phyloP scores from a whole-genome alignment of 1,284 basidiomycete species.

The Porodaedalea pini region DNA sequence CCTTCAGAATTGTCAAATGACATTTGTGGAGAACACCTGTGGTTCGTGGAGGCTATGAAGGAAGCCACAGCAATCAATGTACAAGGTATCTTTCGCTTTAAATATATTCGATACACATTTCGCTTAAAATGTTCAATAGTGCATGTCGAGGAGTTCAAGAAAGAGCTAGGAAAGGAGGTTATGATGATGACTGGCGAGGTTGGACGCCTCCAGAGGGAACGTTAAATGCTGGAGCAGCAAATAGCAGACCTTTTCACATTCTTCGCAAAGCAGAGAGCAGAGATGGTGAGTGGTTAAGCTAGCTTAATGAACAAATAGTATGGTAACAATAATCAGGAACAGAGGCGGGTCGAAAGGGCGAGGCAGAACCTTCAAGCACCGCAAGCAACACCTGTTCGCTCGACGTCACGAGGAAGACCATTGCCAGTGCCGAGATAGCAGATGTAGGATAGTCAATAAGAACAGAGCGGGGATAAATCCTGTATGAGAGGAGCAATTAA shows the following conservation, averaged over 20 bases:
- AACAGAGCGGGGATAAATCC: neutral
- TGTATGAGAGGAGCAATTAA: neutral
- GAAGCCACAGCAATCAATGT: slow-evolving; percentile 85
- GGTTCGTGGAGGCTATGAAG: slow-evolving; percentile 89
- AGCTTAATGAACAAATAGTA: too few relatives aligned
- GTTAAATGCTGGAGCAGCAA: slow-evolving; percentile 68
- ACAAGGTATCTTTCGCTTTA: slow-evolving; percentile 45
- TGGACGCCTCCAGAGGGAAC: slow-evolving; percentile 65
- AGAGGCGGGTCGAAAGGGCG: slow-evolving; percentile 6
- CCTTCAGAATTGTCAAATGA: slow-evolving; percentile 69
- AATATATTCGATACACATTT: neutral
- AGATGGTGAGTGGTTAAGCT: slow-evolving; percentile 31
- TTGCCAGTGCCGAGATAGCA: slow-evolving; percentile 14
- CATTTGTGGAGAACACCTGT: slow-evolving; percentile 76
- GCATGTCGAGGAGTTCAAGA: slow-evolving; percentile 82
- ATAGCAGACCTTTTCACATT: slow-evolving; percentile 71
- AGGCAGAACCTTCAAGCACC: slow-evolving; percentile 6
- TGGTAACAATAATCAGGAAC: slow-evolving; percentile 8
- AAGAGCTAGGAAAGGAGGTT: slow-evolving; percentile 72
- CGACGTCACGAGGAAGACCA: slow-evolving; percentile 8
- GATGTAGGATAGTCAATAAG: neutral
- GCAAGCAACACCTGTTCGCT: neutral
- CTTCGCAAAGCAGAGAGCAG: slow-evolving; percentile 60
- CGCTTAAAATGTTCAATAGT: slow-evolving; percentile 37
- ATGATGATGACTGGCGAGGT: slow-evolving; percentile 72